A percentile compares a stretch with the other conserved stretches of the same genome.
Conservation (phyloP, 2,329 filamentous ascomycete species). For the Apiospora kogelbergensis region DNA sequence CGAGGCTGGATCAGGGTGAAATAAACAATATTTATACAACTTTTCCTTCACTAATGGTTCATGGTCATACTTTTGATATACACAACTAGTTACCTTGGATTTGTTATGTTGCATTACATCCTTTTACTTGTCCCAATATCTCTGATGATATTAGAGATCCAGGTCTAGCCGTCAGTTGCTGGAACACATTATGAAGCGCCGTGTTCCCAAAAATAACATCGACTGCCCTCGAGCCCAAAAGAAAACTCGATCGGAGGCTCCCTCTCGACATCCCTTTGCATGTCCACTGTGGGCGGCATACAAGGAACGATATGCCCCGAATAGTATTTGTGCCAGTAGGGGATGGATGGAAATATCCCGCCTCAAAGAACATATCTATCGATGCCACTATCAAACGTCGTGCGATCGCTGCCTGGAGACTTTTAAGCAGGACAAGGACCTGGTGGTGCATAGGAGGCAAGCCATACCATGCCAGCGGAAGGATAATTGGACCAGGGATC, state of each 20-base stretch:
- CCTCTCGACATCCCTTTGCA: not conserved
- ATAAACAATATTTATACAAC: too few species aligned
- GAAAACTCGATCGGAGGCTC: not conserved
- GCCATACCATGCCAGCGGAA: not conserved
- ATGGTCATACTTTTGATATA: too few species aligned
- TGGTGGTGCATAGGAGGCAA: not conserved
- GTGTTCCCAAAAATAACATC: too few species aligned
- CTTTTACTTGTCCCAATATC: too few species aligned
- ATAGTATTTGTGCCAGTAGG: not conserved
- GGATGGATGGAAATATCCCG: constrained; percentile 1
- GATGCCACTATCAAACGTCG: not conserved
- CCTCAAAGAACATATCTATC: constrained; percentile 5
- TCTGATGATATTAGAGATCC: too few species aligned
- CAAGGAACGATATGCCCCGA: not conserved
- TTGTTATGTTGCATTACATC: too few species aligned
- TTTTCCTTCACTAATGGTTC: too few species aligned
- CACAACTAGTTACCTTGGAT: too few species aligned
- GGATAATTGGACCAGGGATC: not conserved
- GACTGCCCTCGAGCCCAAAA: not conserved
- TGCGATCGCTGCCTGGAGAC: not conserved
- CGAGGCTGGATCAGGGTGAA: too few species aligned
- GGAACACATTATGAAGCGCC: too few species aligned
- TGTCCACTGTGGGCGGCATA: not conserved
- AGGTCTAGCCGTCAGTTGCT: too few species aligned
- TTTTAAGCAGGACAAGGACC: constrained; percentile 3